Evolutionary conservation across 116 monocot species (phyloP).

Genomic region (Phalaenopsis hybrid): DNA sequence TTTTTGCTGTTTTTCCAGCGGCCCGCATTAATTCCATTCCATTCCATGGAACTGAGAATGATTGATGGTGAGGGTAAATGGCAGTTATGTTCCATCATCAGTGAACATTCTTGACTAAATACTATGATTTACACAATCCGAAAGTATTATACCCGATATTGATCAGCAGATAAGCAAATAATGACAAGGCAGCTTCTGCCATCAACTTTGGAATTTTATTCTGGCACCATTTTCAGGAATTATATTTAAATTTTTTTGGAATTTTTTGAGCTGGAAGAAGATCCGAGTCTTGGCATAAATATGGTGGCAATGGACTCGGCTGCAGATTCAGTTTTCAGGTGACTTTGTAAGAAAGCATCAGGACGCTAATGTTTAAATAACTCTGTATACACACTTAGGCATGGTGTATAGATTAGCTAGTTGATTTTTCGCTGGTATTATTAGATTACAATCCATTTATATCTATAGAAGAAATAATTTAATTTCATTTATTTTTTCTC

Average conservation of each 20-base stretch:
- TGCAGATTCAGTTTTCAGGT: constrained; percentile 5
- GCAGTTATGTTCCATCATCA: constrained; percentile 65
- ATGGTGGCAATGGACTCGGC: neutral
- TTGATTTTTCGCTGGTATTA: neutral
- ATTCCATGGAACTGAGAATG: constrained; percentile 73
- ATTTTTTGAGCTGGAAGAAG: neutral
- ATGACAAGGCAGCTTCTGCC: neutral
- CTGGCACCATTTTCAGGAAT: neutral
- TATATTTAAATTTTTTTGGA: neutral
- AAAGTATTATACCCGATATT: neutral
- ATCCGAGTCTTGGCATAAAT: neutral
- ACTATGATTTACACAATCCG: neutral
- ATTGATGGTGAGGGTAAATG: constrained; percentile 95
- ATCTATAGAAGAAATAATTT: constrained; percentile 6
- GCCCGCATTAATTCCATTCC: constrained; percentile 88
- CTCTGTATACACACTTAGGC: neutral
- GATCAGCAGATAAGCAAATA: neutral
- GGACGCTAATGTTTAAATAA: neutral
- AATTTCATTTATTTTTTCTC: neutral
- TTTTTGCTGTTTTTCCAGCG: constrained; percentile 36
- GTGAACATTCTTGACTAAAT: constrained; percentile 9
- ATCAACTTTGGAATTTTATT: neutral
- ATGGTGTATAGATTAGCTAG: neutral
- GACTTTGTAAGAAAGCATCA: neutral
- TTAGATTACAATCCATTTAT: neutral